Percentiles rank a stretch among this genome's conserved stretches.
These are phyloP conservation scores for Neoscytalidium dimidiatum DNA, from an alignment of 2,329 filamentous ascomycete species.

Conservation along the genomic window DNA sequence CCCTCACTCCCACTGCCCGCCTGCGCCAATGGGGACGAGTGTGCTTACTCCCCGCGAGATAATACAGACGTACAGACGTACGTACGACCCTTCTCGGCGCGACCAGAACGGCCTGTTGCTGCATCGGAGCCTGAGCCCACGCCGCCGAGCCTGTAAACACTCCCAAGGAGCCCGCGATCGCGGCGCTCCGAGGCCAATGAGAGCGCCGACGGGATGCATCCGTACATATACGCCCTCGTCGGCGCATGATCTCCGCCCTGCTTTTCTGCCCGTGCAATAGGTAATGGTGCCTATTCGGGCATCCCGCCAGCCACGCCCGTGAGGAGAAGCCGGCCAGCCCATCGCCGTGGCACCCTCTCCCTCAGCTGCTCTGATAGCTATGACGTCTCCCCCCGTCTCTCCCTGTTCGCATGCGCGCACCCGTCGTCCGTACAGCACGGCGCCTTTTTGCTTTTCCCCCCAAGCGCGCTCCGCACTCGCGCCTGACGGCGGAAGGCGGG, in stretches of 20 bases:
- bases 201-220: background rate
- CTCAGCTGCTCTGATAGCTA: background rate
- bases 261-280: background rate
- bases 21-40: background rate
- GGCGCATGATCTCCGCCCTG: slow-evolving; percentile 1
- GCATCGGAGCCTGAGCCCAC: background rate
- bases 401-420: background rate
- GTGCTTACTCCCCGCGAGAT: background rate
- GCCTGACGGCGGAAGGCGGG: background rate
- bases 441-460: background rate
- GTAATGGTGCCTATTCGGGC: background rate
- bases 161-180: background rate
- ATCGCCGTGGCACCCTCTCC: background rate
- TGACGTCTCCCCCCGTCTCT: background rate
- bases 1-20: no score
- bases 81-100: slow-evolving; percentile 5
- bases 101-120: slow-evolving; percentile 7
- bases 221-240: background rate
- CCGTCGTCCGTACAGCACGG: slow-evolving; percentile 1
- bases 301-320: slow-evolving; percentile 5
- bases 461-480: background rate
- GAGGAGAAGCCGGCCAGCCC: slow-evolving; percentile 10
- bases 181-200: background rate
- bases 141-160: background rate
- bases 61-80: background rate